phyloP scores from a whole-genome alignment of 1,284 basidiomycete species.

The Hemileia vastatrix region DNA sequence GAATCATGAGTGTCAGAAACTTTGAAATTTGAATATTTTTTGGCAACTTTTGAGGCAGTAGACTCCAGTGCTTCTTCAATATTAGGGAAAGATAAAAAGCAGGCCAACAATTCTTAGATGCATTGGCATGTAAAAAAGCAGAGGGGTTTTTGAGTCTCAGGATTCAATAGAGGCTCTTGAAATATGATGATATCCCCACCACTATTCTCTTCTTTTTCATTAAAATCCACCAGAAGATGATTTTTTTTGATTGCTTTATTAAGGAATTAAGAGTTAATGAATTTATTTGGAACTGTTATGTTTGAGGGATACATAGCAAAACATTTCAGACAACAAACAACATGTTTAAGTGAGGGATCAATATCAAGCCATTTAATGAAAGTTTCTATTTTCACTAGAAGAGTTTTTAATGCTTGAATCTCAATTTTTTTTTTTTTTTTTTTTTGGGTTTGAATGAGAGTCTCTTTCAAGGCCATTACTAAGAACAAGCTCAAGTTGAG shows the following conservation, averaged over 20 bases:
- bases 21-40: not conserved
- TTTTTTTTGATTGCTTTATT: no score
- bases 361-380: slow-evolving; percentile 8
- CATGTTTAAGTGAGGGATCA: slow-evolving; percentile 1
- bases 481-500: not conserved
- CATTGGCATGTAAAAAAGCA: slow-evolving; percentile 3
- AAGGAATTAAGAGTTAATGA: no score
- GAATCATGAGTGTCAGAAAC: slow-evolving; percentile 5
- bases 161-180: no score
- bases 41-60: not conserved
- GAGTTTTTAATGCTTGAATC: not conserved
- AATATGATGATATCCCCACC: no score
- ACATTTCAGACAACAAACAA: slow-evolving; percentile 6
- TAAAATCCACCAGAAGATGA: no score
- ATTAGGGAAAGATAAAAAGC: not conserved
- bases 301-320: slow-evolving; percentile 20
- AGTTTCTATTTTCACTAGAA: not conserved
- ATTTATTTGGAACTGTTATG: no score
- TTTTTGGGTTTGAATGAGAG: not conserved
- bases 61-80: slow-evolving; percentile 5
- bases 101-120: slow-evolving; percentile 7
- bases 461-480: not conserved
- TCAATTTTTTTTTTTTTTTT: not conserved
- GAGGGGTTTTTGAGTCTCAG: slow-evolving; percentile 5
- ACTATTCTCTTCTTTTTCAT: no score